Percentiles rank a stretch among this genome's conserved stretches.
These are phyloP conservation scores for Skeletonema menzelii DNA, from an alignment of 108 stramenopile species.

Conservation along the genomic window DNA sequence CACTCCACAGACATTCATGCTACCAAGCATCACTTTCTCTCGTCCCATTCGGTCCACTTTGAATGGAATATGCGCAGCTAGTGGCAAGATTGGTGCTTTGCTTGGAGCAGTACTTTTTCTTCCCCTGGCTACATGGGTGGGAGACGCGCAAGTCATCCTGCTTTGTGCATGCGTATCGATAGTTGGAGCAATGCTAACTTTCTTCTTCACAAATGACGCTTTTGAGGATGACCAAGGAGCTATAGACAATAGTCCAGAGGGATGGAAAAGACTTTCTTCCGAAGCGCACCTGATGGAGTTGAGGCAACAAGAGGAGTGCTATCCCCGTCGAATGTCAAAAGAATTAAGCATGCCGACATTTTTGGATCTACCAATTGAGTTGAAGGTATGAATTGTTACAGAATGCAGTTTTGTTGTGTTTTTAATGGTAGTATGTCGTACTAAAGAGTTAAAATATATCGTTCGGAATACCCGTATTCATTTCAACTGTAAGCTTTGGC, in stretches of 20 bases:
- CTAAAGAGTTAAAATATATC: too few relatives aligned
- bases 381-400: too few relatives aligned
- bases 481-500: too few relatives aligned
- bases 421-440: too few relatives aligned
- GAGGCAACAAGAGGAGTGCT: conserved; percentile 5
- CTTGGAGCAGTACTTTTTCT: conserved; percentile 54
- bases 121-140: conserved; percentile 40
- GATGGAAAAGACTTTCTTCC: not conserved
- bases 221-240: not conserved
- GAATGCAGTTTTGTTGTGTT: too few relatives aligned
- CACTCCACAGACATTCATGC: conserved; percentile 51
- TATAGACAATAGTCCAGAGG: not conserved
- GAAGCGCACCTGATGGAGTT: not conserved
- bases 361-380: conserved; percentile 9
- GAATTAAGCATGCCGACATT: conserved; percentile 29
- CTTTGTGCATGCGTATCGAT: conserved; percentile 50
- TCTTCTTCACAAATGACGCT: conserved; percentile 7
- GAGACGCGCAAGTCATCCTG: conserved; percentile 52
- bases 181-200: conserved; percentile 43
- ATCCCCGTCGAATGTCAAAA: not conserved
- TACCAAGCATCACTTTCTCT: conserved; percentile 76
- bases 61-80: conserved; percentile 85
- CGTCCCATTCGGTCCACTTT: conserved; percentile 74
- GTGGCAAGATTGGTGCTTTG: conserved; percentile 80
- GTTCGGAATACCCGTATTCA: too few relatives aligned